Evolutionary conservation across 2,329 filamentous ascomycete genomes (phyloP).

Genomic region (Helicocarpus griseus): DNA sequence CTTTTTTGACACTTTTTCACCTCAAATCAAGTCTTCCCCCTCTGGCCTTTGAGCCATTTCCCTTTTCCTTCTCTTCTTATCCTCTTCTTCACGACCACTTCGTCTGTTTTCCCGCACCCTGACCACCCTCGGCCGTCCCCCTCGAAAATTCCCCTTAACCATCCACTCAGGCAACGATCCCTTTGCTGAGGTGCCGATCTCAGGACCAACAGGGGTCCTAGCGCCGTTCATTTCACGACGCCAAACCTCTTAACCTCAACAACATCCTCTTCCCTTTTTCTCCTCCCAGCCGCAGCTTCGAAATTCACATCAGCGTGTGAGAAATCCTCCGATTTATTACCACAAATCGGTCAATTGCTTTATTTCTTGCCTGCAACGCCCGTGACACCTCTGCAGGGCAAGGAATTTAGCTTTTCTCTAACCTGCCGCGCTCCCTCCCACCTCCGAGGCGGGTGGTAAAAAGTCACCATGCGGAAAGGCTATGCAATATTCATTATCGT

Average conservation of each 20-base stretch:
- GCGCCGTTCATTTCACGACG: not conserved
- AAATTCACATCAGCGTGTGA: not conserved
- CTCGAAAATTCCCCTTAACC: not conserved
- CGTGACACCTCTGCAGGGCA: not conserved
- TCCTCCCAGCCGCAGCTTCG: not conserved
- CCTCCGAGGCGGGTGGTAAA: not conserved
- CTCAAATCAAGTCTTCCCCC: not conserved
- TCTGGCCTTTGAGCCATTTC: not conserved
- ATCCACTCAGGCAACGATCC: not conserved
- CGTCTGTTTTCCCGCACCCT: not conserved
- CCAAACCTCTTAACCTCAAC: not conserved
- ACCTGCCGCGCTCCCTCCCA: not conserved
- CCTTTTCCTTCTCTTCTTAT: not conserved
- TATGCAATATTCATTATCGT: constrained; percentile 54
- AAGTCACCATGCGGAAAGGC: constrained; percentile 48
- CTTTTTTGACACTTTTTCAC: not conserved
- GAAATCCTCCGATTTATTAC: not conserved
- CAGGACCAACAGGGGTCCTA: not conserved
- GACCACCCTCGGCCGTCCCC: not conserved
- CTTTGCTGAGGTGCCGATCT: not conserved
- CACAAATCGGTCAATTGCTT: not conserved
- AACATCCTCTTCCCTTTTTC: not conserved
- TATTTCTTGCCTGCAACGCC: not conserved
- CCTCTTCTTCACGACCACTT: not conserved
- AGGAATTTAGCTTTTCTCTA: not conserved